A percentile compares a stretch with the other conserved stretches of the same genome.
Conservation (phyloP, 805 yeast species). For the Alloascoidea africana region DNA sequence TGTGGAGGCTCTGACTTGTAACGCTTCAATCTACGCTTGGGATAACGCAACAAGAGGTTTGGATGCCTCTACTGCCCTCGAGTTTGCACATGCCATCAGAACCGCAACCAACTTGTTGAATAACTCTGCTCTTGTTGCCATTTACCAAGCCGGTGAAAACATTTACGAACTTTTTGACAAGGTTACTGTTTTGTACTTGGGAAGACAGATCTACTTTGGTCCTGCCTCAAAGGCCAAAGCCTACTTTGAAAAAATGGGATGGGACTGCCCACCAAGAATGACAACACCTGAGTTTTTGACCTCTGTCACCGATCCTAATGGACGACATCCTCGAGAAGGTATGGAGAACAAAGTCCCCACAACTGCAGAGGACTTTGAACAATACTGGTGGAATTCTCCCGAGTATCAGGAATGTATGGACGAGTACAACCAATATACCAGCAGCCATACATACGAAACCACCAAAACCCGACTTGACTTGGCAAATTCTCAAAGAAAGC, state of each 20-base stretch:
- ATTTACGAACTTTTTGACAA: constrained; percentile 34
- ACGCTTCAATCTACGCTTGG: constrained; percentile 34
- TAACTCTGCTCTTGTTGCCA: constrained; percentile 28
- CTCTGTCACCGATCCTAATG: constrained; percentile 50
- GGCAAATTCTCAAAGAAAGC: constrained; percentile 26
- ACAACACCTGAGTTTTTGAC: constrained; percentile 57
- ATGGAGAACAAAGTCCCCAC: constrained; percentile 35
- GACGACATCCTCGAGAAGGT: constrained; percentile 34
- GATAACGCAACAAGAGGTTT: constrained; percentile 37
- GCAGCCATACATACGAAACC: too few species aligned
- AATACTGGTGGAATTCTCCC: constrained; percentile 42
- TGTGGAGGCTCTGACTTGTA: constrained; percentile 36
- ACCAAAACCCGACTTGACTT: constrained; percentile 24
- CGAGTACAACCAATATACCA: constrained; percentile 25
- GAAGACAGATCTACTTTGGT: constrained; percentile 33
- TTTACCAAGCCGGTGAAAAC: constrained; percentile 32
- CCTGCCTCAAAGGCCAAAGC: constrained; percentile 25
- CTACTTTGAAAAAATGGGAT: constrained; percentile 47
- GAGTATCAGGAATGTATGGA: constrained; percentile 27
- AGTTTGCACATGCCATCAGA: constrained; percentile 27
- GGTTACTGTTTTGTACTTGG: constrained; percentile 29
- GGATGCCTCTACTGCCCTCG: constrained; percentile 34
- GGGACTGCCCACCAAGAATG: constrained; percentile 44
- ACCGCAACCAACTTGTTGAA: constrained; percentile 23
- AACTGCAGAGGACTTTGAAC: constrained; percentile 41